A percentile compares a stretch with the other conserved stretches of the same genome.
Conservation (phyloP, 2,329 filamentous ascomycete genomes). For the Fusarium humuli region DNA sequence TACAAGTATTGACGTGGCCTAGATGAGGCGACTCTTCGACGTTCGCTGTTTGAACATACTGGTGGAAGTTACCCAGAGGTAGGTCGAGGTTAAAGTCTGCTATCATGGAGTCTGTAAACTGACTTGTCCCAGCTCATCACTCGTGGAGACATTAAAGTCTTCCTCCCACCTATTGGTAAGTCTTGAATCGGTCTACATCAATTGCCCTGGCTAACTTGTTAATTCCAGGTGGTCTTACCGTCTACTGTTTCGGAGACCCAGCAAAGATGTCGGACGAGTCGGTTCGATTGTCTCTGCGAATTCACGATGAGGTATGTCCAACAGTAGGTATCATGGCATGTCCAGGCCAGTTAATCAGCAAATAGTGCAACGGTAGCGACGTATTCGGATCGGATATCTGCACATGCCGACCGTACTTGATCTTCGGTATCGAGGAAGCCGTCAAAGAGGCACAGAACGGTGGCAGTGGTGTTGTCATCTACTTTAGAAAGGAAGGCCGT, state of each 20-base stretch:
- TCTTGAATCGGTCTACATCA: neutral
- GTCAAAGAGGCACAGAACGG: slow-evolving; percentile 97
- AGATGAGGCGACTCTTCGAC: slow-evolving; percentile 88
- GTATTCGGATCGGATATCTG: slow-evolving; percentile 99
- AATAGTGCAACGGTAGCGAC: slow-evolving; percentile 90
- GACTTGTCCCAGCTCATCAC: slow-evolving; percentile 76
- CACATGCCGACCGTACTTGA: slow-evolving; percentile 94
- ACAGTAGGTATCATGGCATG: neutral
- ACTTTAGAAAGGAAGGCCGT: slow-evolving; percentile 97
- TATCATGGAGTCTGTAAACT: slow-evolving; percentile 26
- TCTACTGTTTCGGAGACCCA: slow-evolving; percentile 96
- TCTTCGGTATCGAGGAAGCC: slow-evolving; percentile 96
- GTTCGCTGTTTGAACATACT: slow-evolving; percentile 93
- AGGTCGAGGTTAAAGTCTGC: slow-evolving; percentile 8
- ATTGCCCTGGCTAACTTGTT: slow-evolving; percentile 21
- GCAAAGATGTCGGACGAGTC: slow-evolving; percentile 92
- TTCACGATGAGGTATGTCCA: slow-evolving; percentile 73
- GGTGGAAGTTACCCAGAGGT: slow-evolving; percentile 94
- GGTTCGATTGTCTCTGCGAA: slow-evolving; percentile 81
- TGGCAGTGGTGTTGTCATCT: slow-evolving; percentile 94
- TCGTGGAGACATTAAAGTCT: slow-evolving; percentile 92
- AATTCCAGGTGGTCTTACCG: slow-evolving; percentile 79
- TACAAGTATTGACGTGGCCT: slow-evolving; percentile 43
- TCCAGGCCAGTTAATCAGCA: slow-evolving; percentile 19
- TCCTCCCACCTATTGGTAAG: slow-evolving; percentile 88